A percentile compares a stretch with the other conserved stretches of the same genome.
phyloP scores from a whole-genome alignment of 768 basidiomycete species.

The Termitomyces sp. region DNA sequence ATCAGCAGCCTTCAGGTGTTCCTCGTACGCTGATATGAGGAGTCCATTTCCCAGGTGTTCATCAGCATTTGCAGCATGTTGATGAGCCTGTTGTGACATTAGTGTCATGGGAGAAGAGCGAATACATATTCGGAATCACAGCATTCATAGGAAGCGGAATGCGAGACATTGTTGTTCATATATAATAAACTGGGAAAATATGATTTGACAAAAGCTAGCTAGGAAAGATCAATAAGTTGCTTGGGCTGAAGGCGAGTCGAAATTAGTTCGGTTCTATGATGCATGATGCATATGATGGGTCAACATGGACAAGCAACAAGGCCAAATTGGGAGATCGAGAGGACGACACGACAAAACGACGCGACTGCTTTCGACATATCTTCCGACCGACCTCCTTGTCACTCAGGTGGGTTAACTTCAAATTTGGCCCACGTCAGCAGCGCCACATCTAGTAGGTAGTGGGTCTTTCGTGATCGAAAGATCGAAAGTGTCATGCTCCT shows the following conservation, averaged over 20 bases:
- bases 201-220: neutral
- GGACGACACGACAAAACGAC: neutral
- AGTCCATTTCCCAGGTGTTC: conserved; percentile 63
- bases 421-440: neutral
- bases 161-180: conserved; percentile 12
- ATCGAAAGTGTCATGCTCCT: neutral
- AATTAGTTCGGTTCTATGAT: neutral
- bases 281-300: no score
- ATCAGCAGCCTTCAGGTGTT: conserved; percentile 71
- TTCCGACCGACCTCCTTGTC: neutral
- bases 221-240: neutral
- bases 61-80: conserved; percentile 77
- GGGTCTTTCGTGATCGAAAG: neutral
- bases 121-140: conserved; percentile 25
- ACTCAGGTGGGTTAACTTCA: neutral
- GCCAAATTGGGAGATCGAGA: neutral
- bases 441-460: neutral
- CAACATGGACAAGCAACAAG: conserved; percentile 5
- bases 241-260: no score
- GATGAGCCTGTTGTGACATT: conserved; percentile 55
- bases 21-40: conserved; percentile 65
- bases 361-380: neutral
- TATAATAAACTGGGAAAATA: neutral
- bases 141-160: conserved; percentile 47
- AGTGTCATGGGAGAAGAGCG: neutral